phyloP scores from a whole-genome alignment of 177 flowering plant genomes.

The Vitis hybrid region DNA sequence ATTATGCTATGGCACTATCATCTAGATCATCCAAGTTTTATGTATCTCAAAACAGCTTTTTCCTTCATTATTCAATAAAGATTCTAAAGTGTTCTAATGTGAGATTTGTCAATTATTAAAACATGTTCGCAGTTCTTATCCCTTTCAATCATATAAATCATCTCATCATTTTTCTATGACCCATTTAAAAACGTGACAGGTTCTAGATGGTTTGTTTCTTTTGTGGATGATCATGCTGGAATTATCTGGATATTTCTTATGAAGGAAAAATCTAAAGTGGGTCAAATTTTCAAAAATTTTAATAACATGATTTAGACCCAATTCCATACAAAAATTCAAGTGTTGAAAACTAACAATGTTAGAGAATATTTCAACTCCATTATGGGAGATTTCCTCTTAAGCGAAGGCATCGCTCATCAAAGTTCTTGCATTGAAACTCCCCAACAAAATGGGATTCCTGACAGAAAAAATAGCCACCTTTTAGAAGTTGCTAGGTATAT shows the following conservation, averaged over 20 bases:
- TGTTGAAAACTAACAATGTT: slow-evolving; percentile 10
- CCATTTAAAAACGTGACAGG: neutral
- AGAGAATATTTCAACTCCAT: slow-evolving; percentile 8
- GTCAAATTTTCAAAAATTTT: neutral
- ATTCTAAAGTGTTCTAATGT: no score
- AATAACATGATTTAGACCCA: slow-evolving; percentile 15
- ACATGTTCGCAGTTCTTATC: no score
- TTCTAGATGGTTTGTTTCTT: slow-evolving; percentile 5
- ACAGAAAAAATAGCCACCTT: slow-evolving; percentile 18
- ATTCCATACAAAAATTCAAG: slow-evolving; percentile 8
- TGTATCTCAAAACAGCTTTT: no score
- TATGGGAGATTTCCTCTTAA: no score
- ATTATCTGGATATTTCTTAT: neutral
- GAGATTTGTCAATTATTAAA: no score
- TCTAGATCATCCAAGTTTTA: no score
- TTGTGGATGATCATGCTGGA: slow-evolving; percentile 8
- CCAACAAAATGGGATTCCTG: neutral
- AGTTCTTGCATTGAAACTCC: no score
- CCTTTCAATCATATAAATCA: no score
- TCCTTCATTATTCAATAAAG: no score
- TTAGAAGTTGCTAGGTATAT: slow-evolving; percentile 8
- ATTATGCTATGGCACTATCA: no score
- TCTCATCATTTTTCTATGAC: no score
- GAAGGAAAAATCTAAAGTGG: neutral
- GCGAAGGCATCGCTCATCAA: no score